Conservation (phyloP, 306 rosid genomes). For the Cucurbita ficifolia region DNA sequence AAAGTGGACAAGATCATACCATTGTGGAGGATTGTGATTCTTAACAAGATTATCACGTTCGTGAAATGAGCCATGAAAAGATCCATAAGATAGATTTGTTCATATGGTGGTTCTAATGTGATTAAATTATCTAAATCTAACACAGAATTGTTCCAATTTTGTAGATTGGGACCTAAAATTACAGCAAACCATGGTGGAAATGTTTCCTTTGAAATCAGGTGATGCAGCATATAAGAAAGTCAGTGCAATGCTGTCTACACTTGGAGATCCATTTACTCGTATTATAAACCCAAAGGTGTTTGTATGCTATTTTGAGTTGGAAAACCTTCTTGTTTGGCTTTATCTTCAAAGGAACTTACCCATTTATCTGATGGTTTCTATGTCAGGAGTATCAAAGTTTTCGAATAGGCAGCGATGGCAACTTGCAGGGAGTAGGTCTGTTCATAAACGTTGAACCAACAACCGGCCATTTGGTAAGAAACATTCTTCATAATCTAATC, state of each 20-base stretch:
- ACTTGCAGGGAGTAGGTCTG: conserved; percentile 87
- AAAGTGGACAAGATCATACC: no score
- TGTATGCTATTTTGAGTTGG: background rate
- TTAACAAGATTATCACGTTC: no score
- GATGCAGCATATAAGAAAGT: conserved; percentile 85
- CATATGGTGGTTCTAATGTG: background rate
- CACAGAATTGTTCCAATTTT: background rate
- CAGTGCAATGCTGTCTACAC: conserved; percentile 95
- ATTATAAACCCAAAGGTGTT: conserved; percentile 86
- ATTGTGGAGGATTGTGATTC: no score
- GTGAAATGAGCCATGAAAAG: no score
- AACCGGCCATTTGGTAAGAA: conserved; percentile 82
- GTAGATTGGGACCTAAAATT: conserved; percentile 88
- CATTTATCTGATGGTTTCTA: conserved; percentile 10
- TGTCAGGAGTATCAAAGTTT: conserved; percentile 86
- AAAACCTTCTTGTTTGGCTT: background rate
- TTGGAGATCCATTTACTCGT: conserved; percentile 92
- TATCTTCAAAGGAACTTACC: background rate
- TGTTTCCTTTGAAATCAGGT: conserved; percentile 77
- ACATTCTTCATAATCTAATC: background rate
- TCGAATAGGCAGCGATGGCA: conserved; percentile 80
- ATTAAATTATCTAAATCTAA: background rate
- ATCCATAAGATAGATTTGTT: no score
- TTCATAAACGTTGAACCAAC: conserved; percentile 69
- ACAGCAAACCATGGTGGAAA: conserved; percentile 97